Evolutionary conservation across 2,329 filamentous ascomycete species (phyloP), one percentile per base, ranked within the genome.

Genomic region (Pyrenochaeta sp.): DNA sequence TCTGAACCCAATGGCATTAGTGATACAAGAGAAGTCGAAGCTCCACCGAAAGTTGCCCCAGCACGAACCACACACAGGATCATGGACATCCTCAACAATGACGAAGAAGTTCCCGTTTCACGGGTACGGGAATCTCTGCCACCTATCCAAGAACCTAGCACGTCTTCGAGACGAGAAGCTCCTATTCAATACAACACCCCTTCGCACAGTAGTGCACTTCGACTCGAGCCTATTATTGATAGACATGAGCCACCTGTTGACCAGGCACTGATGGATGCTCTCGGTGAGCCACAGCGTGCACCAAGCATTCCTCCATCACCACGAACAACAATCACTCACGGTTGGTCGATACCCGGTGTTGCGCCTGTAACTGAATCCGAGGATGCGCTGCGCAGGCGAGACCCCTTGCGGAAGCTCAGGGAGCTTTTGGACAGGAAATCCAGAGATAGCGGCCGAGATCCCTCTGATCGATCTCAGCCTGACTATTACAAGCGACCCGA

Each of bases 21-120:
- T 6, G 11, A 36, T 8, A 20, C 17, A 5, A 54, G 44, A 27
- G 50, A 55, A 5, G 19, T 38, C 10, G 51, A 58, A 24, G 19
- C 32, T 7, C 26, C 46, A 11, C 62, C 58, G 24, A 54, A 57
- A 13, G 57, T 56, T 11, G 50, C 48, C 4, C 63, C 63, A 14
- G 55, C 52, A 18, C 60, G 64, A n/a, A 23, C 64, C 2, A 66
- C 65, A 2, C 67, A 71, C 28, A 56, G 67, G 11, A 69, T 72
- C 29, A 70, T 64, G 58, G 69, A 72, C 20, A 62, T 72, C 27
- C 37, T 72, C 13, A 72, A 70, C 26, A 55, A 70, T 29, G 65
- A 70, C 37, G 47, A 61, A 30, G 68, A 71, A 26, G 57, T 60
- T 11, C 60, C 61, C 15, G 44, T 58, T 9, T 49, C 56, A 11